These are phyloP conservation scores for Smallanthus sonchifolius DNA, from an alignment of 129 eudicot genomes.

Conservation along the genomic window DNA sequence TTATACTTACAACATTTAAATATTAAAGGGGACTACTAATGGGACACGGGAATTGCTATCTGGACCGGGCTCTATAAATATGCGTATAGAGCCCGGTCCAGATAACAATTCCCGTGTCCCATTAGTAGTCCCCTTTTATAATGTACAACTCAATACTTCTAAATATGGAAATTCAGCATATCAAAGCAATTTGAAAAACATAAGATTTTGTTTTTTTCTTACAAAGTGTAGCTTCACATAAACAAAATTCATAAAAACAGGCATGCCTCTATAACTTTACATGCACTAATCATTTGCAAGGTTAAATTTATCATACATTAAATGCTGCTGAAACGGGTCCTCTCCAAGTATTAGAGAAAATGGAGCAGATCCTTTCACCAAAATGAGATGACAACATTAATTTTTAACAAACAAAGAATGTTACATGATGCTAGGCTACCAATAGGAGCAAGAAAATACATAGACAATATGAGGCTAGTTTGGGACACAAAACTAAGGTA, in stretches of 20 bases:
- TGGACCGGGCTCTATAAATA: too few species aligned
- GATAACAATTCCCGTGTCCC: too few species aligned
- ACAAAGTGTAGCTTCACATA: not conserved
- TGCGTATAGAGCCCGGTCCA: too few species aligned
- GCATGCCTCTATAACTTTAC: not conserved
- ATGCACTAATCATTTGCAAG: not conserved
- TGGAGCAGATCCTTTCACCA: constrained; percentile 3
- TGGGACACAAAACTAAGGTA: not conserved
- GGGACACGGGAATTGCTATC: too few species aligned
- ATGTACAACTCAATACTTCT: not conserved
- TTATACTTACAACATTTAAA: not conserved
- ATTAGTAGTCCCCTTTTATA: too few species aligned
- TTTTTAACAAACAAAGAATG: not conserved
- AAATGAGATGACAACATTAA: not conserved
- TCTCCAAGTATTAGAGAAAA: not conserved
- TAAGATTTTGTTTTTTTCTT: not conserved
- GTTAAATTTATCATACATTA: not conserved
- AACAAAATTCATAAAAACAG: not conserved
- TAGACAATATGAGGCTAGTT: not conserved
- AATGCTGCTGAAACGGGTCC: not conserved
- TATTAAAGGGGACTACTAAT: too few species aligned
- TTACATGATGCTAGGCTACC: not conserved
- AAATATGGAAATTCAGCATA: not conserved
- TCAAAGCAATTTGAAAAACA: not conserved
- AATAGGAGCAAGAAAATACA: not conserved